These are phyloP conservation scores for Trichophyton mentagrophytes DNA, from an alignment of 2,329 filamentous ascomycete genomes.

Conservation along the genomic window DNA sequence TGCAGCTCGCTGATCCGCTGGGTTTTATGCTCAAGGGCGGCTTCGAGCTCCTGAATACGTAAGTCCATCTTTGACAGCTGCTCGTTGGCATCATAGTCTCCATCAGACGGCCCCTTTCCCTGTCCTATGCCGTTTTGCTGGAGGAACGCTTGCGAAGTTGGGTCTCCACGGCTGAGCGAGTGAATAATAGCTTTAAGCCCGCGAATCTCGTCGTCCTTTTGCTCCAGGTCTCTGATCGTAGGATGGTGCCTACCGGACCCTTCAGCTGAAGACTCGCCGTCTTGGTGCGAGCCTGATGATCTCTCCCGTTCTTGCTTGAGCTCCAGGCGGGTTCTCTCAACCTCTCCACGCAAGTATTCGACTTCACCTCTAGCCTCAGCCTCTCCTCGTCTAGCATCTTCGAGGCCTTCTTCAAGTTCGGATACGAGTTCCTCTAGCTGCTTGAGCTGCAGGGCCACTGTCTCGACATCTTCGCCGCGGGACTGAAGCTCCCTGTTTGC, in stretches of 20 bases:
- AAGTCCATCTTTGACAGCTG: slow-evolving; percentile 57
- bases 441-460: slow-evolving; percentile 80
- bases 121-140: slow-evolving; percentile 20
- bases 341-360: slow-evolving; percentile 87
- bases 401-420: slow-evolving; percentile 89
- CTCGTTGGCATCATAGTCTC: slow-evolving; percentile 42
- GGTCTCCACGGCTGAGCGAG: slow-evolving; percentile 61
- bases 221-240: slow-evolving; percentile 64
- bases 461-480: slow-evolving; percentile 76
- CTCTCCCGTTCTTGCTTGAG: slow-evolving; percentile 80
- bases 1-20: slow-evolving; percentile 73
- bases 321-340: slow-evolving; percentile 80
- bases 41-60: slow-evolving; percentile 66
- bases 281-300: slow-evolving; percentile 49
- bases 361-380: slow-evolving; percentile 92
- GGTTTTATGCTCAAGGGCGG: slow-evolving; percentile 58
- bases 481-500: slow-evolving; percentile 75
- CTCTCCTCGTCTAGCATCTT: slow-evolving; percentile 86
- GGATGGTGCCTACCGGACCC: slow-evolving; percentile 16
- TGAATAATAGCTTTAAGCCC: slow-evolving; percentile 97
- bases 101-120: slow-evolving; percentile 17
- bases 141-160: slow-evolving; percentile 13
- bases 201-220: slow-evolving; percentile 93
- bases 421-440: slow-evolving; percentile 92
- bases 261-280: slow-evolving; percentile 22